Conservation (phyloP, 1,284 basidiomycete genomes). For the Ganoderma multipileum region DNA sequence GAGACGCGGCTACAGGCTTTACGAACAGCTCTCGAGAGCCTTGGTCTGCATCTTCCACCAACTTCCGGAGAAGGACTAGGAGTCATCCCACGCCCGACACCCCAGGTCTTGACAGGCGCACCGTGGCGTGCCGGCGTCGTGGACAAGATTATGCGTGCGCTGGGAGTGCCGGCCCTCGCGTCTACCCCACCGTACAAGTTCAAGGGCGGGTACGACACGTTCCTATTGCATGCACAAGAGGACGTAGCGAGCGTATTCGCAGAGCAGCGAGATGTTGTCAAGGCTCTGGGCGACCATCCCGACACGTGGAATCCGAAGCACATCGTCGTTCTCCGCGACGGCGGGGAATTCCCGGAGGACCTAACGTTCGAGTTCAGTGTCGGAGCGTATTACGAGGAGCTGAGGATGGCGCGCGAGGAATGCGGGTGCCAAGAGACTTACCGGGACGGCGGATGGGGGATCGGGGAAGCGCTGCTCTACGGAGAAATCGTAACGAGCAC, state of each 20-base stretch:
- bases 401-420: slow-evolving; percentile 31
- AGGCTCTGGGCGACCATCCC: slow-evolving; percentile 30
- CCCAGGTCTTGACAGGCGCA: slow-evolving; percentile 53
- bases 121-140: slow-evolving; percentile 24
- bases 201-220: slow-evolving; percentile 69
- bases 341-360: slow-evolving; percentile 46
- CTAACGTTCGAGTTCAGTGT: slow-evolving; percentile 67
- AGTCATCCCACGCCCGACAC: slow-evolving; percentile 46
- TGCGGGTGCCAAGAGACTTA: slow-evolving; percentile 15
- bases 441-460: slow-evolving; percentile 49
- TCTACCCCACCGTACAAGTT: slow-evolving; percentile 44
- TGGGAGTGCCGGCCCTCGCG: slow-evolving; percentile 40
- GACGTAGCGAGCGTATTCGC: slow-evolving; percentile 46
- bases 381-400: slow-evolving; percentile 51
- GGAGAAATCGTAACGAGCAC: slow-evolving; percentile 93
- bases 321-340: slow-evolving; percentile 46
- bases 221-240: slow-evolving; percentile 59
- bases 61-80: neutral
- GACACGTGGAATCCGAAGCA: slow-evolving; percentile 54
- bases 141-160: slow-evolving; percentile 36
- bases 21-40: slow-evolving; percentile 48
- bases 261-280: slow-evolving; percentile 37
- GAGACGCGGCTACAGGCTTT: slow-evolving; percentile 47
- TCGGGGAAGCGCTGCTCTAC: slow-evolving; percentile 86
- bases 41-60: slow-evolving; percentile 55